phyloP scores from a whole-genome alignment of 164 flowering plant species.

The Buxus sempervirens region DNA sequence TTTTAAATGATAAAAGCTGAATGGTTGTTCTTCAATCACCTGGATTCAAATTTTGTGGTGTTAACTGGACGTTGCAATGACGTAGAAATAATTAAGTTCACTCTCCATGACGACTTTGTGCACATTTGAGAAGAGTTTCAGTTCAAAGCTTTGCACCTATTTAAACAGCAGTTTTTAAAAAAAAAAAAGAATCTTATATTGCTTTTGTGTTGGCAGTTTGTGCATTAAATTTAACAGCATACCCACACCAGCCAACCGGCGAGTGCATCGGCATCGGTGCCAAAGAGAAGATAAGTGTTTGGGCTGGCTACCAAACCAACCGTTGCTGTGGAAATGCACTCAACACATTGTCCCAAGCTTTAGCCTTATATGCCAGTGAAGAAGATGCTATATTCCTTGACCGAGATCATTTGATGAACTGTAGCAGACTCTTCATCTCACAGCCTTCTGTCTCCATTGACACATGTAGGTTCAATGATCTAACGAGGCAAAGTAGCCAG shows the following conservation, averaged over 20 bases:
- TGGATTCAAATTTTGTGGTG: no score
- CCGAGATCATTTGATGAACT: conserved; percentile 31
- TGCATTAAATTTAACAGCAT: conserved; percentile 27
- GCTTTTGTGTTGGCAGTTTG: conserved; percentile 29
- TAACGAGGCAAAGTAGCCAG: conserved; percentile 19
- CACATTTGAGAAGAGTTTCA: no score
- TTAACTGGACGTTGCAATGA: no score
- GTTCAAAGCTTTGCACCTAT: no score
- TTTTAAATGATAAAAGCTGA: no score
- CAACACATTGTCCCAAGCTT: conserved; percentile 28
- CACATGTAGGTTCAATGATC: conserved; percentile 31
- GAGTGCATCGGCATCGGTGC: conserved; percentile 31
- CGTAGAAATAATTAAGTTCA: no score
- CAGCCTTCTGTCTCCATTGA: conserved; percentile 21
- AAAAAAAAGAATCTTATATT: neutral
- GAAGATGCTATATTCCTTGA: conserved; percentile 27
- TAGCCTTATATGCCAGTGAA: conserved; percentile 30
- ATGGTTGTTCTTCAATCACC: no score
- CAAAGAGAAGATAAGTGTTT: conserved; percentile 17
- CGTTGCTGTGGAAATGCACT: conserved; percentile 54
- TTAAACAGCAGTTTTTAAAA: no score
- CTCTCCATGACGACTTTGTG: no score
- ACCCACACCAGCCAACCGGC: conserved; percentile 42
- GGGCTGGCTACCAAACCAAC: conserved; percentile 34
- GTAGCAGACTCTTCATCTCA: conserved; percentile 16